Conservation (phyloP, 495 filamentous ascomycete genomes). For the Podospora pseudopauciseta region DNA sequence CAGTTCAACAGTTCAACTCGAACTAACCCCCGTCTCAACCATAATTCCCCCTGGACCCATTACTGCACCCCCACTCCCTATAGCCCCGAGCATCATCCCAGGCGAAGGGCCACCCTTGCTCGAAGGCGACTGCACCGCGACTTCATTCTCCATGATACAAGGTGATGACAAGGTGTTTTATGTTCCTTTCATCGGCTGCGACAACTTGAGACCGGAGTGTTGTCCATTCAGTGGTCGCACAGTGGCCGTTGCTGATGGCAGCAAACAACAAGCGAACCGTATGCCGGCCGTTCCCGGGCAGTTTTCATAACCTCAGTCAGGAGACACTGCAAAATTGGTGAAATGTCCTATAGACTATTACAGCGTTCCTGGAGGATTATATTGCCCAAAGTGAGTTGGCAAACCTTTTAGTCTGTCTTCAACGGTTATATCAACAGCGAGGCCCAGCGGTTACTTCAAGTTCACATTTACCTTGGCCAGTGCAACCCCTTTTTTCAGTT, state of each 20-base stretch:
- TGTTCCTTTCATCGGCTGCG: conserved; percentile 27
- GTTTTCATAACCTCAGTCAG: conserved; percentile 19
- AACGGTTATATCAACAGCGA: background rate
- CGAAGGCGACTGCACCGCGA: conserved; percentile 14
- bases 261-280: conserved; percentile 1
- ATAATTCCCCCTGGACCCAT: conserved; percentile 15
- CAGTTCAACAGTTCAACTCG: conserved; percentile 18
- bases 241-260: background rate
- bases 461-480: conserved; percentile 23
- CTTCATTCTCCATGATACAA: conserved; percentile 25
- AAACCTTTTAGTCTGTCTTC: background rate
- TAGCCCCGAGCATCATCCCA: conserved; percentile 11
- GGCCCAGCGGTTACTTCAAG: conserved; percentile 27
- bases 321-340: conserved; percentile 7
- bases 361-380: conserved; percentile 25
- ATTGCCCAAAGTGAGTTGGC: conserved; percentile 25
- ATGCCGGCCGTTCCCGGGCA: conserved; percentile 19
- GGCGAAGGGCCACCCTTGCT: conserved; percentile 19
- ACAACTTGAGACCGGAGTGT: conserved; percentile 22
- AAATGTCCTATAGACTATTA: conserved; percentile 29
- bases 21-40: conserved; percentile 17
- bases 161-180: conserved; percentile 22
- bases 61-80: conserved; percentile 1
- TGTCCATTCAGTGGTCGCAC: conserved; percentile 25
- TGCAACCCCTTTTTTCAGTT: conserved; percentile 30